These are phyloP conservation scores for Russula sp. DNA, from an alignment of 768 basidiomycete genomes.

Conservation along the genomic window DNA sequence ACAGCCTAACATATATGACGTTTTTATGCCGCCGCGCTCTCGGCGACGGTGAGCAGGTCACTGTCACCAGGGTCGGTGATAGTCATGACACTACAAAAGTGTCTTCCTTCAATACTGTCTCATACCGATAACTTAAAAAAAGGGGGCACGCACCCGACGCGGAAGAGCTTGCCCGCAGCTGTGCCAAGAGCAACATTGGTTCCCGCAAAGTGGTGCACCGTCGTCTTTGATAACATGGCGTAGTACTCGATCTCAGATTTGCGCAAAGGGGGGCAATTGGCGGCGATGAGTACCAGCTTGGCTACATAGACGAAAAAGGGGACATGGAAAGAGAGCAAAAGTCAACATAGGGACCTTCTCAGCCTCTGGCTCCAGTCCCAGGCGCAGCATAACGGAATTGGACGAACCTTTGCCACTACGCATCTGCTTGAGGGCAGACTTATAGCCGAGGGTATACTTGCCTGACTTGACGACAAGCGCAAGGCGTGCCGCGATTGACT, in stretches of 20 bases:
- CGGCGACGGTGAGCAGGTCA: conserved; percentile 85
- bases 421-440: conserved; percentile 98
- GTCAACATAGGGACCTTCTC: conserved; percentile 97
- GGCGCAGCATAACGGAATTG: conserved; percentile 41
- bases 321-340: conserved; percentile 27
- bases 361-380: conserved; percentile 97
- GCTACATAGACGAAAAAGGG: conserved; percentile 42
- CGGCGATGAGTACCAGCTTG: conserved; percentile 97
- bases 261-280: conserved; percentile 97
- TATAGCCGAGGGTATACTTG: conserved; percentile 96
- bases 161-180: conserved; percentile 98
- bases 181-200: conserved; percentile 98
- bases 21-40: conserved; percentile 58
- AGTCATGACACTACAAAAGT: conserved; percentile 79
- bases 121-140: conserved; percentile 1
- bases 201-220: conserved; percentile 96
- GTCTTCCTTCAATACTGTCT: neutral
- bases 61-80: conserved; percentile 95
- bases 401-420: conserved; percentile 92
- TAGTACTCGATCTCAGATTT: conserved; percentile 99
- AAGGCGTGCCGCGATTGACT: conserved; percentile 88
- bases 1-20: conserved; percentile 2
- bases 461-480: conserved; percentile 98
- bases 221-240: conserved; percentile 99
- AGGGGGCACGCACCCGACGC: conserved; percentile 66